phyloP scores from a whole-genome alignment of 371 early-diverging fungal genomes.

The Haplosporangium sp. region DNA sequence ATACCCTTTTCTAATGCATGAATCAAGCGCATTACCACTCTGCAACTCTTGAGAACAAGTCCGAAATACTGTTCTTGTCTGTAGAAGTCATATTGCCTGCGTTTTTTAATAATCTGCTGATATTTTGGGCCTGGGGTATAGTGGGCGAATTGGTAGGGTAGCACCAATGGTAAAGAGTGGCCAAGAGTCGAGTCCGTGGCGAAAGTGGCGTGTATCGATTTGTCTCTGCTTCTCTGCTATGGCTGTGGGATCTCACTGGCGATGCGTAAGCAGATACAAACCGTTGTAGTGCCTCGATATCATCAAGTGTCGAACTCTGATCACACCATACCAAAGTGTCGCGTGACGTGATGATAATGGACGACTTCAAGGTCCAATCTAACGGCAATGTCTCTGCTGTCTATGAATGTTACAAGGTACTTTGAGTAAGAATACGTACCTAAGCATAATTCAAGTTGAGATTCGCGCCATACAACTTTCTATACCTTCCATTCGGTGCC shows the following conservation, averaged over 20 bases:
- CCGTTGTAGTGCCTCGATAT: conserved; percentile 25
- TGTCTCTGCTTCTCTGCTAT: not conserved
- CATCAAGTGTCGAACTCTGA: conserved; percentile 16
- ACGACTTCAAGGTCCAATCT: conserved; percentile 45
- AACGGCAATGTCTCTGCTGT: conserved; percentile 13
- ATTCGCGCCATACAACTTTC: no score
- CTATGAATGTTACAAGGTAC: no score
- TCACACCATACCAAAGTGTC: conserved; percentile 45
- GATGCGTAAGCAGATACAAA: conserved; percentile 10
- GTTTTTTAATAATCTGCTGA: conserved; percentile 40
- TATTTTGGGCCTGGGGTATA: conserved; percentile 32
- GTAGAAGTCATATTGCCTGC: conserved; percentile 18
- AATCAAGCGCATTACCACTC: conserved; percentile 29
- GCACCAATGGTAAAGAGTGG: conserved; percentile 36
- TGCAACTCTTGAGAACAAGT: conserved; percentile 34
- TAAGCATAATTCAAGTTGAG: no score
- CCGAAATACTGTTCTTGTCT: conserved; percentile 35
- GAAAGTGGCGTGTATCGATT: not conserved
- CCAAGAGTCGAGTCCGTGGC: conserved; percentile 9
- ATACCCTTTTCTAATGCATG: no score
- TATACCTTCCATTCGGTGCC: conserved; percentile 14
- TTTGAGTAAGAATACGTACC: not conserved
- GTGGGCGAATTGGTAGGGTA: conserved; percentile 40
- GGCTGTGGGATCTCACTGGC: not conserved
- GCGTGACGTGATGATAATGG: conserved; percentile 26